Evolutionary conservation across 768 basidiomycete species (phyloP), one percentile per base, ranked within the genome.

Genomic region (Xerocomellus chrysenteron): DNA sequence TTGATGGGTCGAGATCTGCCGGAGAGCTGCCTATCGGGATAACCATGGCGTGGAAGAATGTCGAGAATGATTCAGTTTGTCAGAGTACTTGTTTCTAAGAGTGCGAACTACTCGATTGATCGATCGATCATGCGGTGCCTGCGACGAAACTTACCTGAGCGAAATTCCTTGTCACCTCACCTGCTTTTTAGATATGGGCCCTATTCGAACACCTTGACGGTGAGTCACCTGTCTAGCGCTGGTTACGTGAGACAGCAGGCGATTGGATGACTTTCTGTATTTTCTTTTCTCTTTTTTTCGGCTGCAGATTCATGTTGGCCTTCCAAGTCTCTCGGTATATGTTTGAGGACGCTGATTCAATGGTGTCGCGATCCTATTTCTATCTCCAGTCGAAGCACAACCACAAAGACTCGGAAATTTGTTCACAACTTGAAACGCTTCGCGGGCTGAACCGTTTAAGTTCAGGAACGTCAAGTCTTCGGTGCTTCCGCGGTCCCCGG

Each of bases 1-100:
- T 19, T 8, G 56, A 62, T 32, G 46, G 46, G 32, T 62, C 61
- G 16, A 68, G n/a, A 41, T 24, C 52, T 11, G 37, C 26, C 2
- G 21, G 43, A 19, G 35, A 35, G 26, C 32, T 26, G 49, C 43
- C 43, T 17, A 19, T 52, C 33, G 47, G 33, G 37, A 56, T 39
- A 17, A 36, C 50, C 54, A 56, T 59, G 61, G 44, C 32, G 49
- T 47, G 45, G 21, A 45, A 44, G 40, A n/a, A 60, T 5, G 37
- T n/a, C 9, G 37, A 39, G 17, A 16, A 39, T 17, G 19, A 37
- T 50, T 17, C 30, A 17, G 24, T 42, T 28, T 55, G 43, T 32
- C 19, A 50, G 48, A 16, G 37, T 28, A 47, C 21, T 21, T 26
- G 26, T n/a, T n/a, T n/a, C n/a, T 19, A 19, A 58, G 33, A 2